These are phyloP conservation scores for Ustilago esculenta DNA, from an alignment of 1,284 basidiomycete genomes.

Conservation along the genomic window DNA sequence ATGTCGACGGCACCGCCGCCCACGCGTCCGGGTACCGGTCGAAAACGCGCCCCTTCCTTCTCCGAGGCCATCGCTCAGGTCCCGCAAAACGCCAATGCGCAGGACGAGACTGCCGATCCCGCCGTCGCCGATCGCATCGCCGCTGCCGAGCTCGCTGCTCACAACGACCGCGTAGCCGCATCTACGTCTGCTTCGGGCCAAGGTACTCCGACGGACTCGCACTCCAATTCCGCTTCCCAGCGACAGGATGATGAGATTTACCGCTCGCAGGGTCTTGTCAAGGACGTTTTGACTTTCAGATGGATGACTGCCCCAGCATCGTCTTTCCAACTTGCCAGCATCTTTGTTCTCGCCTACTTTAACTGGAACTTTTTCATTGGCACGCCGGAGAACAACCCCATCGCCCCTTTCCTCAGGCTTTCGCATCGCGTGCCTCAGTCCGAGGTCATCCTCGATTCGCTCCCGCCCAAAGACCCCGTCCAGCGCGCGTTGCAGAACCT, in stretches of 20 bases:
- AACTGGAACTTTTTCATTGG: conserved; percentile 75
- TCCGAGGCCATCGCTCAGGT: conserved; percentile 42
- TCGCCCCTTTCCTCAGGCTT: conserved; percentile 79
- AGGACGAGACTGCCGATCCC: conserved; percentile 40
- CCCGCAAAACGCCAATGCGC: conserved; percentile 45
- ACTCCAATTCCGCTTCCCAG: too few species aligned
- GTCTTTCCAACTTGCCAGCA: conserved; percentile 71
- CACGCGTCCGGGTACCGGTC: conserved; percentile 25
- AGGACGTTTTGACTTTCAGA: conserved; percentile 50
- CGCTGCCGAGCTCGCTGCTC: conserved; percentile 14
- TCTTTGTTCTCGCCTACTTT: conserved; percentile 77
- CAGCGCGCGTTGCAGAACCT: conserved; percentile 29
- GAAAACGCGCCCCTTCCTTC: conserved; percentile 42
- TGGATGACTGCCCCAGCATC: conserved; percentile 62
- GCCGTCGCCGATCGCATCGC: conserved; percentile 43
- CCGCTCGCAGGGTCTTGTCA: conserved; percentile 40
- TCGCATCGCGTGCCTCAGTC: conserved; percentile 73
- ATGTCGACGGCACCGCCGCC: conserved; percentile 43
- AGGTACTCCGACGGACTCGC: background rate
- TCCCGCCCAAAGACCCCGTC: conserved; percentile 21
- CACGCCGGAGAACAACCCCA: conserved; percentile 75
- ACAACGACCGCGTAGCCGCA: conserved; percentile 25
- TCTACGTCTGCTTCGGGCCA: conserved; percentile 15
- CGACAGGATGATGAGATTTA: conserved; percentile 42
- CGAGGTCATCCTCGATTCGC: conserved; percentile 70